Percentiles rank a stretch among this genome's conserved stretches.
phyloP scores from a whole-genome alignment of 2,329 filamentous ascomycete genomes.

The Diaporthe amygdali region DNA sequence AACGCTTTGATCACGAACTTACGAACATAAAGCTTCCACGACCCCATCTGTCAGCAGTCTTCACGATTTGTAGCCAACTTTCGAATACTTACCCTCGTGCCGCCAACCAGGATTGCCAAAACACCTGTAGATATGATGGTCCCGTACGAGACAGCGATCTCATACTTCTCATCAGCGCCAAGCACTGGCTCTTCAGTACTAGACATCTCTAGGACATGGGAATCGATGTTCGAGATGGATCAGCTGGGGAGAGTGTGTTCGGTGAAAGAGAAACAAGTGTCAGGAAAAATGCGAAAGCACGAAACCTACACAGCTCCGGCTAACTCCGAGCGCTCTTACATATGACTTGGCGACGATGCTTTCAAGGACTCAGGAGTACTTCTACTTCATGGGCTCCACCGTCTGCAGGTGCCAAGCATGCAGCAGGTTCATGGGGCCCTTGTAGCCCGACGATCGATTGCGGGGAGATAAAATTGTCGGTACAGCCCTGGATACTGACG shows the following conservation, averaged over 20 bases:
- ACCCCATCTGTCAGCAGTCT: background rate
- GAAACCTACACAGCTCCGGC: background rate
- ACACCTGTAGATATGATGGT: slow-evolving; percentile 20
- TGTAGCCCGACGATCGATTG: background rate
- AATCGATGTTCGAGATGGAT: background rate
- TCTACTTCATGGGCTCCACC: background rate
- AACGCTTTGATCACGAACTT: background rate
- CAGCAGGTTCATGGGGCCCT: background rate
- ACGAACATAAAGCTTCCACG: background rate
- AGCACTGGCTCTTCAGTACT: background rate
- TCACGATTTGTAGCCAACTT: background rate
- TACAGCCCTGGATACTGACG: background rate
- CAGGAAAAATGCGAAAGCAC: background rate
- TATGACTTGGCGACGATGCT: background rate
- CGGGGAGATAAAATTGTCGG: background rate
- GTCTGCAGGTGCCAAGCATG: background rate
- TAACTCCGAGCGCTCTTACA: background rate
- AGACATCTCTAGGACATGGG: background rate
- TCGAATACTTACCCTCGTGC: background rate
- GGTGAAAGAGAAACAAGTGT: background rate
- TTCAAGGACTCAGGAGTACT: background rate
- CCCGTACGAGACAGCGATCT: slow-evolving; percentile 22
- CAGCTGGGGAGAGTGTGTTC: background rate
- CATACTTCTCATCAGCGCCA: slow-evolving; percentile 13
- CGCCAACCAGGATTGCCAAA: slow-evolving; percentile 18